These are phyloP conservation scores for Eucalyptus brandiana DNA, from an alignment of 345 rosid genomes.

Conservation along the genomic window DNA sequence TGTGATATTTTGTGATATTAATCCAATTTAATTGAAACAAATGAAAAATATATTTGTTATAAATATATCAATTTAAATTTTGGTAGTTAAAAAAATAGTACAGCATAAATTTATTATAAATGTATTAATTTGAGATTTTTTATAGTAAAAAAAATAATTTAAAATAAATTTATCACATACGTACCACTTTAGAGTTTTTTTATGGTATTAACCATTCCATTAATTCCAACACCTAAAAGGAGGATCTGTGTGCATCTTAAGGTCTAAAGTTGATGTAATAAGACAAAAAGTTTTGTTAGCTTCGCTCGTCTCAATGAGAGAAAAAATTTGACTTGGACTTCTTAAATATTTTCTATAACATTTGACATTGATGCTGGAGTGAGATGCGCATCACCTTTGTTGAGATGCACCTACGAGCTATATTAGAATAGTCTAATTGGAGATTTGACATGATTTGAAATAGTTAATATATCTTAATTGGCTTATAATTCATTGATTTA, in stretches of 20 bases:
- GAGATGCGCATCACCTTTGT: not conserved
- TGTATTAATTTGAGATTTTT: too few species aligned
- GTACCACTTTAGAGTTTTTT: not conserved
- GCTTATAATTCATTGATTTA: not conserved
- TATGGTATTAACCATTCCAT: not conserved
- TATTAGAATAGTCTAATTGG: not conserved
- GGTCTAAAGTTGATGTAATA: not conserved
- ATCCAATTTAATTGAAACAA: too few species aligned
- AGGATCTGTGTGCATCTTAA: not conserved
- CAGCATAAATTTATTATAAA: rapidly evolving
- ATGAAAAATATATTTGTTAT: too few species aligned
- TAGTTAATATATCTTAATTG: not conserved
- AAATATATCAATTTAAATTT: too few species aligned
- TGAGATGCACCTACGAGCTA: not conserved
- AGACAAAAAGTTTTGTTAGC: not conserved
- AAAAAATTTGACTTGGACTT: not conserved
- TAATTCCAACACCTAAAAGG: not conserved
- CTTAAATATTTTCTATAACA: not conserved
- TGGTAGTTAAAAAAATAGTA: not conserved
- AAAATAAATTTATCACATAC: too few species aligned
- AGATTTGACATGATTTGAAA: not conserved
- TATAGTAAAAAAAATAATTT: too few species aligned
- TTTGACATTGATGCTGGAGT: not conserved
- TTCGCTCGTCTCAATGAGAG: not conserved
- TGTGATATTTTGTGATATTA: too few species aligned